Evolutionary conservation across 441 rosid genomes (phyloP), one percentile per base, ranked within the genome.

Genomic region (Croton laevigatus): DNA sequence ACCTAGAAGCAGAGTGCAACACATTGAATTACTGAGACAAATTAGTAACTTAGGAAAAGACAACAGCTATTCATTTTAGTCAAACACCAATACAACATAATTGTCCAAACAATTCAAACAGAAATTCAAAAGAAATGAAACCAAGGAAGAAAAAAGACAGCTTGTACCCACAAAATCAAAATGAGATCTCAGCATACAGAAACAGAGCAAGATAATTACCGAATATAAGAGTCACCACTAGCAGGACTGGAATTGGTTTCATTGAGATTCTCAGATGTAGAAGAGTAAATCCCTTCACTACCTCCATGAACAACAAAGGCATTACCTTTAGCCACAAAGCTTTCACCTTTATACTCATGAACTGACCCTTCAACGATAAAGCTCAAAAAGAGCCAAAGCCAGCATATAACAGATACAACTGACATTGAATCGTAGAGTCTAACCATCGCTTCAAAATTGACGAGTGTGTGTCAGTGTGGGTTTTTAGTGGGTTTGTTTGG

Each of bases 271-370:
- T 64, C 76, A 38, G 82, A 75, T 54, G 82, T 38, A 60, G 90
- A 88, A 27, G 97, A 89, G 87, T 90, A 94, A 77, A 94, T 87
- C 75, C 97, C 96, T 78, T 91, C 98, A 66, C 91, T 94, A 59
- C 98, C 98, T 8, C 94, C 98, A 76, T 94, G 94, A 74, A 92
- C 83, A 59, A 92, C 93, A 75, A 85, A 92, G 59, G 98, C 98
- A 80, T 92, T 90, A 59, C 99, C 97, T 85, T 83, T 94, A 46
- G 84, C 70, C 38, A 81, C 85, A 82, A 94, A 94, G 72, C 73
- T 87, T 66, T 88, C 93, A 42, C 79, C 88, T 46, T 70, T 85
- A 78, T 92, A 94, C 81, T 90, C 93, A 60, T 94, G 98, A 75
- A 94, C 86, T 53, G 98, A 94, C 51, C 90, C 96, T 73, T 88